Base-by-base conservation (phyloP, 495 filamentous ascomycete species). In the Aspergillus sclerotiicarbonarius region DNA sequence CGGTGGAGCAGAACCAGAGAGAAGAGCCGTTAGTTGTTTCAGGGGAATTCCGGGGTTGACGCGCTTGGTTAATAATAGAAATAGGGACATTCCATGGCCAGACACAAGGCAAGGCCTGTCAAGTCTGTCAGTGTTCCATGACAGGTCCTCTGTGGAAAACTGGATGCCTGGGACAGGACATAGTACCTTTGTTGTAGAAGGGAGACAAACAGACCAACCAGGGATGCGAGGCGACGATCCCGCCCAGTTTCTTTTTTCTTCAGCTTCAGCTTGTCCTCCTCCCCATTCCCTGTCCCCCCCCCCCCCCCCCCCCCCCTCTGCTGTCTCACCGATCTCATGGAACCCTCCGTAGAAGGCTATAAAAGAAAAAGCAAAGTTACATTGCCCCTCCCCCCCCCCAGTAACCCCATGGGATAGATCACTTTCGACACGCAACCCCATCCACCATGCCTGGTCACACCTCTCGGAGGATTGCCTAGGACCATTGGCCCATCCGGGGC, bases 1-100 rank as follows among this genome's bases (percentile, higher is more conserved):
- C 25, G 25, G 48, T 51, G 48, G 48, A 51, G 48, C 44, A 10
- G 18, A 21, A 46, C 44, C 44, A 21, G 16, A 18, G 44, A 51
- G 30, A 25, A 25, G 25, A 37, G 33, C 13, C 33, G 33, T 37
- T 18, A 25, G 33, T 35, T 37, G 51, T 53, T 53, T 53, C 51
- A 53, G 51, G 51, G 51, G 51, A 21, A 50, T 31, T 33, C 31
- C 25, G 25, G 47, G 25, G 25, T 41, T 41, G 10, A 6, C 13
- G 13, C 13, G 5, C 37, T 4, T 1, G 7, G 13, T 49, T 10
- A 30, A 30, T 30, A 49, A 30, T 49, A 30, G 46, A 49, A 29
- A 49, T 3, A 12, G 15, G 25, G 5, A 31, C 15, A 15, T 5
- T n/a, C 6, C 21, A 48, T 49, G 9, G 10, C 19, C 31, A 29